phyloP scores from a whole-genome alignment of 1,284 basidiomycete species.

The Tylopilus sp. region DNA sequence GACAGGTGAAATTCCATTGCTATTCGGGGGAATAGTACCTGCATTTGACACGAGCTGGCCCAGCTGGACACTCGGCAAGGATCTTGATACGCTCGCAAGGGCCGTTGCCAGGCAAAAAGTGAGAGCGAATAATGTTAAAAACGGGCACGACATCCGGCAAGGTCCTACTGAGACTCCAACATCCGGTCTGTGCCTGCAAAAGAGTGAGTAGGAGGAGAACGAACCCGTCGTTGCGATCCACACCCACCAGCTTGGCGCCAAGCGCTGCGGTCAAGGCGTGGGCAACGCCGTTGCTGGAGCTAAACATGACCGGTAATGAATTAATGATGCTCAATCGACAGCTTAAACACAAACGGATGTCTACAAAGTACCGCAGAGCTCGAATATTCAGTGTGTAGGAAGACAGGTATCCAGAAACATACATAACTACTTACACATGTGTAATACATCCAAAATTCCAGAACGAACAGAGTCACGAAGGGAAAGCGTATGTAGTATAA shows the following conservation, averaged over 20 bases:
- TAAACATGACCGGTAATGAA: not conserved
- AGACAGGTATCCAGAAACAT: constrained; percentile 39
- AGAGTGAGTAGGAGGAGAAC: not conserved
- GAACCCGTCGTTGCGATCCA: not conserved
- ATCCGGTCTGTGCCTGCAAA: constrained; percentile 17
- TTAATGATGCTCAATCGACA: not conserved
- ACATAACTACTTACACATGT: constrained; percentile 37
- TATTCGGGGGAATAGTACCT: constrained; percentile 14
- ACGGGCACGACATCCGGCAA: constrained; percentile 19
- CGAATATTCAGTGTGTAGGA: constrained; percentile 22
- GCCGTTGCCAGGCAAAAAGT: constrained; percentile 6
- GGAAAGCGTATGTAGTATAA: constrained; percentile 17
- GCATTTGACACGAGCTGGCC: constrained; percentile 17
- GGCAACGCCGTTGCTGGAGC: not conserved
- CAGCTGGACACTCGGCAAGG: constrained; percentile 16
- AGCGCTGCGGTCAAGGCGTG: not conserved
- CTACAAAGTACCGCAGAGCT: too few relatives aligned
- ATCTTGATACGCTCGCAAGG: constrained; percentile 3
- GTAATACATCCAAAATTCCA: constrained; percentile 36
- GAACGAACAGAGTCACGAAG: constrained; percentile 28
- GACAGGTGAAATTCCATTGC: constrained; percentile 40
- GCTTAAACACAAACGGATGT: not conserved
- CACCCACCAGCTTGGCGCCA: not conserved
- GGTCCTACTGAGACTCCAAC: constrained; percentile 15
- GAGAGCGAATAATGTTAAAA: constrained; percentile 15